phyloP scores from a whole-genome alignment of 441 rosid genomes.

The Raphanus hybrid region DNA sequence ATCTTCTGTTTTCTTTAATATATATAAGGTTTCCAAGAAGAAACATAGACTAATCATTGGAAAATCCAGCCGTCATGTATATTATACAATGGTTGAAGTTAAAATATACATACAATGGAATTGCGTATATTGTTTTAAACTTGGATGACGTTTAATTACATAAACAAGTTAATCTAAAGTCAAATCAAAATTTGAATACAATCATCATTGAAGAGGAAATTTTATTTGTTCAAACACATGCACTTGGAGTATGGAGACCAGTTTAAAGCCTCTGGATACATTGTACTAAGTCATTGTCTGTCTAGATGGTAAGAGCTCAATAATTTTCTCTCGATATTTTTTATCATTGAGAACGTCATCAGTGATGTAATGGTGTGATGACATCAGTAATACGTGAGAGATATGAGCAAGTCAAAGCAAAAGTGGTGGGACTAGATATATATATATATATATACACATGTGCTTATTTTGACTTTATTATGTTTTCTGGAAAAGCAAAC shows the following conservation, averaged over 20 bases:
- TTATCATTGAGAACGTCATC: slow-evolving; percentile 18
- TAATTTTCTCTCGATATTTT: not conserved
- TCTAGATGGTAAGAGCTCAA: not conserved
- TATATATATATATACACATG: not conserved
- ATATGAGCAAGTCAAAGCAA: slow-evolving; percentile 32
- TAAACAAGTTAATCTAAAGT: not conserved
- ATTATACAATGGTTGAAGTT: too few species aligned
- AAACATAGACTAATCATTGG: slow-evolving; percentile 15
- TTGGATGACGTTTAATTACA: not conserved
- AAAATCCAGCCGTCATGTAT: slow-evolving; percentile 9
- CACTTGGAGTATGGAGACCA: slow-evolving; percentile 6
- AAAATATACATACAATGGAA: too few species aligned
- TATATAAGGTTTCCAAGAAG: slow-evolving; percentile 6
- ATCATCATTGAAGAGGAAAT: slow-evolving; percentile 14
- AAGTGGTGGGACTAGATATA: not conserved
- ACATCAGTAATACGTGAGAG: not conserved
- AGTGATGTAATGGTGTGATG: slow-evolving; percentile 29
- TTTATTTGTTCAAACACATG: slow-evolving; percentile 9
- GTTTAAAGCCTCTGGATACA: not conserved
- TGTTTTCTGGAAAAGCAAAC: slow-evolving; percentile 17
- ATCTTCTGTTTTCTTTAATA: slow-evolving; percentile 2
- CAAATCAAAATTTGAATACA: not conserved
- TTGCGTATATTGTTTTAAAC: not conserved
- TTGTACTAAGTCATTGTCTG: not conserved
- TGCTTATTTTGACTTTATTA: slow-evolving; percentile 22